These are phyloP conservation scores for Cystofilobasidium bisporidii DNA, from an alignment of 768 basidiomycete species.

Conservation along the genomic window DNA sequence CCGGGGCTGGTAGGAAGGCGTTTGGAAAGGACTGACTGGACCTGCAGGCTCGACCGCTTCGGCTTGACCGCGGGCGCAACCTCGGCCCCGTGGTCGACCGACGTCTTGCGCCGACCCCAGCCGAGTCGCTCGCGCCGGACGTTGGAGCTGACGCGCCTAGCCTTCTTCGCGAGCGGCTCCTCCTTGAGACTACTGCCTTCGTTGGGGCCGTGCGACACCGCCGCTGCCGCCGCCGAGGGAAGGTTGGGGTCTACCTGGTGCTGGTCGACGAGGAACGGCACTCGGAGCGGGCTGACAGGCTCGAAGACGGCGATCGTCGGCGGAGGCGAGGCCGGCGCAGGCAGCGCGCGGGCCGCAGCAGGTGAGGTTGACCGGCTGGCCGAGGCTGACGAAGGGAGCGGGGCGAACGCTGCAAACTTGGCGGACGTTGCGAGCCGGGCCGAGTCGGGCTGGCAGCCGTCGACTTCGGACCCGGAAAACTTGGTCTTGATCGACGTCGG, in stretches of 20 bases:
- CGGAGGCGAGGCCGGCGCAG: background rate
- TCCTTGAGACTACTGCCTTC: background rate
- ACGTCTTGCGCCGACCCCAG: conserved; percentile 9
- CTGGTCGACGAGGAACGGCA: background rate
- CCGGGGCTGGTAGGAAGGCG: too few species aligned
- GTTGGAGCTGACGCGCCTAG: conserved; percentile 10
- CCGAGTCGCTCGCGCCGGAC: conserved; percentile 16
- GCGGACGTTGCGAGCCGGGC: conserved; percentile 2
- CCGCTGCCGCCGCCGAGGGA: too few species aligned
- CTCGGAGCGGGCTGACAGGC: background rate
- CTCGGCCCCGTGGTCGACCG: background rate
- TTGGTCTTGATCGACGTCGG: conserved; percentile 8
- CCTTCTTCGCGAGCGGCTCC: conserved; percentile 12
- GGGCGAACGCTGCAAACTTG: conserved; percentile 18
- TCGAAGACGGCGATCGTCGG: background rate
- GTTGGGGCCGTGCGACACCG: too few species aligned
- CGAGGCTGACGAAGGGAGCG: background rate
- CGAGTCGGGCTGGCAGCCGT: background rate
- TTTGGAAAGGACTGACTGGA: background rate
- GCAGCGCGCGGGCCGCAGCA: background rate
- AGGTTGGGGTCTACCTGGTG: background rate
- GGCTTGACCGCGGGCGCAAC: background rate
- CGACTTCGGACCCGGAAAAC: background rate
- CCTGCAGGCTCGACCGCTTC: conserved; percentile 1
- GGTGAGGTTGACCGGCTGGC: background rate